phyloP scores from a whole-genome alignment of 2,329 filamentous ascomycete species.

The Sclerotinia glacialis region DNA sequence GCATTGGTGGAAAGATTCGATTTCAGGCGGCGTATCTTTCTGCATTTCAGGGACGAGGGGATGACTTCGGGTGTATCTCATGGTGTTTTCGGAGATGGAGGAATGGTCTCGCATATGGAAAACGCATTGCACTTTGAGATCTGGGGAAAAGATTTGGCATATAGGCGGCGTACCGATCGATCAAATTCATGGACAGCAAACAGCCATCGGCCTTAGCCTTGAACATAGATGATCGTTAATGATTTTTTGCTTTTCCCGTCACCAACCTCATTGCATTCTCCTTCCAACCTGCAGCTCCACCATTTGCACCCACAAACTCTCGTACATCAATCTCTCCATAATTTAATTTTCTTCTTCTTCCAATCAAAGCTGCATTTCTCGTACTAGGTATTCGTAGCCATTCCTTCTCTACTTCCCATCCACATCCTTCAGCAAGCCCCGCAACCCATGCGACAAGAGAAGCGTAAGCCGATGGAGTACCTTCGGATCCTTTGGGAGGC shows the following conservation, averaged over 20 bases:
- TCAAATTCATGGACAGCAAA: too few relatives aligned
- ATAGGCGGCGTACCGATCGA: too few relatives aligned
- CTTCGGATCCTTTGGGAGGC: constrained; percentile 42
- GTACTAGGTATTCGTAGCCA: constrained; percentile 90
- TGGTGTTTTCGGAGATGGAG: neutral
- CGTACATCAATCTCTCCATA: constrained; percentile 43
- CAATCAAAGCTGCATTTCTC: constrained; percentile 78
- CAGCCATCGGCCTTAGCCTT: neutral
- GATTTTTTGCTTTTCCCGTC: constrained; percentile 41
- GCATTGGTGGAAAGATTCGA: too few relatives aligned
- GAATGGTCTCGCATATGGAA: too few relatives aligned
- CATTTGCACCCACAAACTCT: constrained; percentile 50
- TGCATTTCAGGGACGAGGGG: too few relatives aligned
- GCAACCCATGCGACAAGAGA: constrained; percentile 78
- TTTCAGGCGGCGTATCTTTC: too few relatives aligned
- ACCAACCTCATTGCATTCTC: constrained; percentile 62
- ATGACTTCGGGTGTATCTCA: neutral
- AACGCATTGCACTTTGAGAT: too few relatives aligned
- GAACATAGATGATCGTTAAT: neutral
- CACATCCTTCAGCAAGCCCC: constrained; percentile 66
- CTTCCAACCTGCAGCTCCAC: constrained; percentile 55
- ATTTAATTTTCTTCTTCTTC: constrained; percentile 46
- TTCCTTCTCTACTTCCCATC: constrained; percentile 76
- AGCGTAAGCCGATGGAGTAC: constrained; percentile 68
- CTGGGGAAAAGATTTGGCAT: too few relatives aligned